Conservation (phyloP, 345 rosid species). For the Odontarrhena argentea region DNA sequence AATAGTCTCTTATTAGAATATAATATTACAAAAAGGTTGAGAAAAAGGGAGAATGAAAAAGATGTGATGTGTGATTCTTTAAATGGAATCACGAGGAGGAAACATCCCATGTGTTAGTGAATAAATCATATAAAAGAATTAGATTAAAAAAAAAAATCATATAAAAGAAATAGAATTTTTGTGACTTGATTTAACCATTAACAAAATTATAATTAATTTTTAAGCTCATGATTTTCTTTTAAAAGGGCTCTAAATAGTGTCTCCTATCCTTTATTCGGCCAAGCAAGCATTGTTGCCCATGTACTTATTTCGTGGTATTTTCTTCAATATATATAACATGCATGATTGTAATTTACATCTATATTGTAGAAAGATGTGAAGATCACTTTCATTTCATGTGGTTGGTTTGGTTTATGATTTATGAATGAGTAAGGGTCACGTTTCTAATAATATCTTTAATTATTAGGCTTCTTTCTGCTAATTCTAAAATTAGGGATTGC, state of each 20-base stretch:
- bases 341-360: slow-evolving; percentile 17
- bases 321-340: neutral
- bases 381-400: slow-evolving; percentile 36
- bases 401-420: slow-evolving; percentile 26
- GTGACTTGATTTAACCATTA: slow-evolving; percentile 34
- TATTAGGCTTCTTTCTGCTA: neutral
- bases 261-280: slow-evolving; percentile 4
- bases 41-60: slow-evolving; percentile 11
- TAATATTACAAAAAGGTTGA: slow-evolving; percentile 25
- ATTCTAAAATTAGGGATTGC: neutral
- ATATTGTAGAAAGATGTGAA: slow-evolving; percentile 27
- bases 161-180: slow-evolving; percentile 26
- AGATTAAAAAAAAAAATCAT: no score
- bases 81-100: slow-evolving; percentile 45
- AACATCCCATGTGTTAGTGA: slow-evolving; percentile 43
- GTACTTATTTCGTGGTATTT: slow-evolving; percentile 17
- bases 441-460: neutral
- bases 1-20: neutral
- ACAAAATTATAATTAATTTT: neutral
- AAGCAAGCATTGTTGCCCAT: slow-evolving; percentile 27
- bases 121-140: slow-evolving; percentile 27
- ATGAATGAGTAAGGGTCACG: neutral
- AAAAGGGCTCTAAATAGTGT: neutral
- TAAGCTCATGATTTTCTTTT: slow-evolving; percentile 6
- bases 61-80: slow-evolving; percentile 45